Evolutionary conservation across 169 alveolate genomes (phyloP), one percentile per base, ranked within the genome.

Genomic region (Condylostoma magnum): DNA sequence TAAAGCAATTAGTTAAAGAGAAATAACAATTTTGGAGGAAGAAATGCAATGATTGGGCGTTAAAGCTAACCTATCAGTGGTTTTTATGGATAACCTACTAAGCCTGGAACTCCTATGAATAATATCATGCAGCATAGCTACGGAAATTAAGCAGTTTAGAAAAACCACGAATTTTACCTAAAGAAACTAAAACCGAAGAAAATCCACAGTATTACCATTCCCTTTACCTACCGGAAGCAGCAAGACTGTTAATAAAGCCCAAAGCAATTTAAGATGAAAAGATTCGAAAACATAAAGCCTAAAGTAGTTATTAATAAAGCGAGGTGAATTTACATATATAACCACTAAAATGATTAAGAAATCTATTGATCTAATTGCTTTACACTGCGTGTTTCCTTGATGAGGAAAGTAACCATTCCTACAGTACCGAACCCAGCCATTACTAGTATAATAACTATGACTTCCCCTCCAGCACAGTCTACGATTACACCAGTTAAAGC

Each of bases 51-150:
- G 33, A 28, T 6, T 55, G 6, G n/a, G 18, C 6, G 22, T 6
- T 6, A 6, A 22, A 6, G n/a, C 6, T 55, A 25, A 55, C 6
- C 50, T 27, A 6, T 48, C 67, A 6, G 22, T 6, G 22, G 10
- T 51, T 15, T 51, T 15, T 60, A 15, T 27, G 71, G 71, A 1
- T 18, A n/a, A 10, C 71, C 71, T 8, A 60, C 36, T 27, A 60
- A 38, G 3, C 71, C 71, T 18, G 31, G 71, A 1, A 60, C 71
- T 34, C 71, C 71, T 36, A 60, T 60, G 8, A n/a, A 10, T 12
- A 38, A n/a, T 15, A 55, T 60, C 10, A 31, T 60, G 0, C 10
- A 27, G 25, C 10, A 18, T 34, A 22, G 27, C 12, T 60, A 60
- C 27, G 71, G 56, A n/a, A 60, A 38, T 33, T 15, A 37, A 2